Evolutionary conservation across 2,329 filamentous ascomycete species (phyloP).

Genomic region (Aureobasidium namibiae): DNA sequence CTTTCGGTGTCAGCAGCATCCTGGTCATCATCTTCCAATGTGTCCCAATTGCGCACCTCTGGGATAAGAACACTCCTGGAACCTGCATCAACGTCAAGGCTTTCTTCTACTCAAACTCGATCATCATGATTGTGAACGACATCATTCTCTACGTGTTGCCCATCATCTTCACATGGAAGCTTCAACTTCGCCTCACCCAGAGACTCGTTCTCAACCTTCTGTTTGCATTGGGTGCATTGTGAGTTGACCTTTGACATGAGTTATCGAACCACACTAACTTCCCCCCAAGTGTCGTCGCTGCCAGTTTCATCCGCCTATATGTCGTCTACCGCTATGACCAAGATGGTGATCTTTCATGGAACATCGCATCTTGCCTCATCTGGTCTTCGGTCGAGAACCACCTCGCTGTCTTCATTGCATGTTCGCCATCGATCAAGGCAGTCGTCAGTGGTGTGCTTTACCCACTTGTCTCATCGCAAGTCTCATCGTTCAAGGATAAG

Average conservation of each 20-base stretch:
- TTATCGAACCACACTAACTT: neutral
- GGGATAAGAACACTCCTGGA: constrained; percentile 22
- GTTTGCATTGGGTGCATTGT: constrained; percentile 27
- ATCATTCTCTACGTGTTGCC: constrained; percentile 31
- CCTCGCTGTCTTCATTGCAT: constrained; percentile 29
- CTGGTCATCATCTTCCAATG: constrained; percentile 30
- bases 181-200: constrained; percentile 26
- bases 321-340: constrained; percentile 22
- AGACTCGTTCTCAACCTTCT: constrained; percentile 28
- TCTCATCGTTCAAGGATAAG: constrained; percentile 10
- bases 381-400: constrained; percentile 31
- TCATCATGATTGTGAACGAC: constrained; percentile 32
- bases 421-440: constrained; percentile 27
- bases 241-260: constrained; percentile 11
- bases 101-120: constrained; percentile 27
- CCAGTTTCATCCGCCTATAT: constrained; percentile 22
- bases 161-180: constrained; percentile 29
- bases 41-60: constrained; percentile 28
- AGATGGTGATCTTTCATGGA: constrained; percentile 17
- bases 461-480: constrained; percentile 4
- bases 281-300: constrained; percentile 22
- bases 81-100: constrained; percentile 27
- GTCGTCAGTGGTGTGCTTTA: constrained; percentile 10
- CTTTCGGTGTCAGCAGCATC: constrained; percentile 28
- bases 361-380: constrained; percentile 25